Evolutionary conservation across 345 rosid species (phyloP), one percentile per base, ranked within the genome.

Genomic region (Luvunga scandens): DNA sequence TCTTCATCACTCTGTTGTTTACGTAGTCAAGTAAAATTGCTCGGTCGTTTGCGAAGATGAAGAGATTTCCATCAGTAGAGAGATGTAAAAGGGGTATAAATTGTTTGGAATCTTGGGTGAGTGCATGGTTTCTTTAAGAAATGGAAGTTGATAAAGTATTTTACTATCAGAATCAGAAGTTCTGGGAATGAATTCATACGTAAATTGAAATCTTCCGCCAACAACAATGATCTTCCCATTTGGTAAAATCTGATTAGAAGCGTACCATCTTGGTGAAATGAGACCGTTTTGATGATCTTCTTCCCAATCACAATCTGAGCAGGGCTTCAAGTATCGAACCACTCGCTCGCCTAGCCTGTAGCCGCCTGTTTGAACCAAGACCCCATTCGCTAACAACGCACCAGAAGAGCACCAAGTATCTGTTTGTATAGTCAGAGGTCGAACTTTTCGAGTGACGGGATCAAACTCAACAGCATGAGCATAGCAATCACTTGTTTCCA

Each of bases 21-120:
- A 14, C 72, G 70, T 86, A 87, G 68, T 90, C 87, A 36, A 85
- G 84, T 14, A 86, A 34, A 2, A 90, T 76, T 1, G 92, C 88
- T 10, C 81, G 84, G 38, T 83, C 80, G 62, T 87, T 87, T 5
- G 91, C 91, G 39, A 89, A 90, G 55, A 87, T 72, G 78, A 88
- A 90, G 18, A 89, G 83, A 28, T 85, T 75, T 4, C 90, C 90
- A 80, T 79, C 83, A 2, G 86, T 79, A 36, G 80, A 84, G 45
- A 88, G 86, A 79, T 84, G 85, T 33, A 90, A 77, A 88, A 90
- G 0, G 91, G 92, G 77, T 90, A 90, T 27, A 90, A 79, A 63
- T 88, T 87, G 75, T 79, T 72, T 31, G 36, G 86, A 76, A 72
- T 81, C 70, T 5, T 30, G 6, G 48, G 78, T 42, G 82, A 77